These are phyloP conservation scores for Fusarium chlamydosporum DNA, from an alignment of 2,329 filamentous ascomycete genomes.

Conservation along the genomic window DNA sequence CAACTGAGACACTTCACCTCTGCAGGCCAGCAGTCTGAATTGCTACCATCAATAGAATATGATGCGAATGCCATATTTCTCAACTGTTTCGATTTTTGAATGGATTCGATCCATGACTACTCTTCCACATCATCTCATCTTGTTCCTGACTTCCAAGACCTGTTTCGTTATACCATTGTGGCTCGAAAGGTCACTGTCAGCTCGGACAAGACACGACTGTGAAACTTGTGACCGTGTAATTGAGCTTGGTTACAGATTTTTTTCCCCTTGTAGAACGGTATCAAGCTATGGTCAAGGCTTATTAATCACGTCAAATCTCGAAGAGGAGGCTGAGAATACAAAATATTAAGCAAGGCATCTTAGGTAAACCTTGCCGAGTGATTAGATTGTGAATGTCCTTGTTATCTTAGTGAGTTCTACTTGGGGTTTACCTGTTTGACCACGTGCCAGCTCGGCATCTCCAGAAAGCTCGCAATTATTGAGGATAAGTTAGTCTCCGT, in stretches of 20 bases:
- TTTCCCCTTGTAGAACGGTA: neutral
- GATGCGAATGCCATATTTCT: neutral
- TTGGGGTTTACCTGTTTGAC: neutral
- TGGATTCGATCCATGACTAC: neutral
- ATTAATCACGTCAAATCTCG: neutral
- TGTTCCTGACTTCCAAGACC: too few relatives aligned
- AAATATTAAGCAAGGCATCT: neutral
- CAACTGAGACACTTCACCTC: neutral
- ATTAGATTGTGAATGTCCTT: neutral
- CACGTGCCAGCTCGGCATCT: slow-evolving; percentile 3
- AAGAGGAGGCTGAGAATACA: neutral
- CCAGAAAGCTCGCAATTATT: neutral
- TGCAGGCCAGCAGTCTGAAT: neutral
- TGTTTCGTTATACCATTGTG: too few relatives aligned
- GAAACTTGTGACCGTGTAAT: too few relatives aligned
- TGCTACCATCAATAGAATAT: neutral
- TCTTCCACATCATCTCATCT: too few relatives aligned
- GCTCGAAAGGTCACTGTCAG: neutral
- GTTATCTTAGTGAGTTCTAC: slow-evolving; percentile 4
- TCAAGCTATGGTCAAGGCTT: too few relatives aligned
- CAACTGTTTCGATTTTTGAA: neutral
- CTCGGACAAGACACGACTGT: too few relatives aligned
- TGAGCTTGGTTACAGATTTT: neutral
- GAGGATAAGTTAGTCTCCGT: neutral
- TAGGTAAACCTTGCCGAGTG: neutral